phyloP scores from a whole-genome alignment of 1,284 basidiomycete genomes.

The Thelephora terrestris region DNA sequence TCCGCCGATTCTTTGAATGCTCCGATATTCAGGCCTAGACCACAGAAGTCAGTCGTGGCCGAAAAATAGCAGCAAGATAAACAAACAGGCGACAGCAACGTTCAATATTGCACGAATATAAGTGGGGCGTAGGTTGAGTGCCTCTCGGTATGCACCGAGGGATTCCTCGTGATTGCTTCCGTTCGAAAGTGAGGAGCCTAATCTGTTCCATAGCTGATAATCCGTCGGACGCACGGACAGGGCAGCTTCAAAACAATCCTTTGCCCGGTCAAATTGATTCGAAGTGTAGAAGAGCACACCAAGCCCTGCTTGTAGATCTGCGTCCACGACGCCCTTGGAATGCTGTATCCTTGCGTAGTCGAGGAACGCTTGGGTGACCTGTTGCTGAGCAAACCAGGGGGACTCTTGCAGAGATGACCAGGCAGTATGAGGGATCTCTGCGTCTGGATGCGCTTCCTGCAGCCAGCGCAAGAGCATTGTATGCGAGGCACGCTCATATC shows the following conservation, averaged over 20 bases:
- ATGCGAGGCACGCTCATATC: conserved; percentile 83
- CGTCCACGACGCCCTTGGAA: conserved; percentile 63
- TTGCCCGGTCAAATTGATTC: conserved; percentile 68
- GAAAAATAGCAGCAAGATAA: neutral
- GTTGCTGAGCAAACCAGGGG: conserved; percentile 80
- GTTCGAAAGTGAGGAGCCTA: conserved; percentile 94
- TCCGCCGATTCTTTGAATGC: conserved; percentile 95
- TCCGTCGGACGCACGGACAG: conserved; percentile 78
- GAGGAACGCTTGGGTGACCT: conserved; percentile 80
- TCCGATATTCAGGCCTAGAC: conserved; percentile 86
- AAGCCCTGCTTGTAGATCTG: conserved; percentile 90
- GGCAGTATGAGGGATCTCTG: conserved; percentile 48
- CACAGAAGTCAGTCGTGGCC: neutral
- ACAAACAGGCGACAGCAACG: conserved; percentile 88
- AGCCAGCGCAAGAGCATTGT: conserved; percentile 87
- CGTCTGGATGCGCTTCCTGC: conserved; percentile 62
- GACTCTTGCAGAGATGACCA: conserved; percentile 49
- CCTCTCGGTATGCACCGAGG: conserved; percentile 88
- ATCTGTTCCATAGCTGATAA: conserved; percentile 92
- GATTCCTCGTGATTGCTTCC: conserved; percentile 94
- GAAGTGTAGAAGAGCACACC: conserved; percentile 92
- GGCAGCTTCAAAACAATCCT: conserved; percentile 88
- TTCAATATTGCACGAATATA: conserved; percentile 98
- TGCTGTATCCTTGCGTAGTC: conserved; percentile 77
- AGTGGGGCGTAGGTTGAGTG: conserved; percentile 87